Evolutionary conservation across 805 yeast genomes (phyloP).

Genomic region (Kazachstania psychrophila): DNA sequence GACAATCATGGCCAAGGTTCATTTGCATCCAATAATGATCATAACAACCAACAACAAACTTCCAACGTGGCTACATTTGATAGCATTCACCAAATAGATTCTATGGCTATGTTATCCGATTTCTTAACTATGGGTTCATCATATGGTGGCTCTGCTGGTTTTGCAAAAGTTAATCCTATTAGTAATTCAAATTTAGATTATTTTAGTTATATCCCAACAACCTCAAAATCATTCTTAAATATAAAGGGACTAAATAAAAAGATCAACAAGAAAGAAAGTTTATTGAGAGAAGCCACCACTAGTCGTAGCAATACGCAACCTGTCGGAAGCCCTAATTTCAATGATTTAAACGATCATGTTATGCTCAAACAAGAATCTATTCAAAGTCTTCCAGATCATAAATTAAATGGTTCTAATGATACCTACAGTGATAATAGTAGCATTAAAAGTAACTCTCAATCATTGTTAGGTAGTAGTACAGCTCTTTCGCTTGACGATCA

Average conservation of each 20-base stretch:
- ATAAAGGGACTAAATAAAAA: not conserved
- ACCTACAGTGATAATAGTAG: too few relatives aligned
- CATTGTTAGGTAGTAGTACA: not conserved
- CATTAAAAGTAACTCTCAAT: not conserved
- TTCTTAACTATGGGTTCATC: slow-evolving; percentile 34
- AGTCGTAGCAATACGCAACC: too few relatives aligned
- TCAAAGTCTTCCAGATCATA: too few relatives aligned
- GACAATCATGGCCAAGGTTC: not conserved
- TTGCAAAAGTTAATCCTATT: slow-evolving; percentile 13
- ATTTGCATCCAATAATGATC: not conserved
- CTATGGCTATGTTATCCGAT: slow-evolving; percentile 30
- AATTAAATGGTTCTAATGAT: too few relatives aligned
- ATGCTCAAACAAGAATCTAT: too few relatives aligned
- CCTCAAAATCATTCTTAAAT: slow-evolving; percentile 4
- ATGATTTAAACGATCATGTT: too few relatives aligned
- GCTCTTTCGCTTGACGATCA: slow-evolving; percentile 1
- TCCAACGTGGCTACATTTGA: not conserved
- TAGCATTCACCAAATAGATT: not conserved
- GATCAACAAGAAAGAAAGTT: too few relatives aligned
- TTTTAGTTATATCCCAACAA: slow-evolving; percentile 24
- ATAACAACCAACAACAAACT: not conserved
- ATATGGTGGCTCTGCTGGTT: slow-evolving; percentile 36
- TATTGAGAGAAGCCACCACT: not conserved
- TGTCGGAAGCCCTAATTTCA: too few relatives aligned
- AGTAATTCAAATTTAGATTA: slow-evolving; percentile 30